These are phyloP conservation scores for Backusella circina DNA, from an alignment of 192 early-diverging fungal genomes.

Conservation along the genomic window DNA sequence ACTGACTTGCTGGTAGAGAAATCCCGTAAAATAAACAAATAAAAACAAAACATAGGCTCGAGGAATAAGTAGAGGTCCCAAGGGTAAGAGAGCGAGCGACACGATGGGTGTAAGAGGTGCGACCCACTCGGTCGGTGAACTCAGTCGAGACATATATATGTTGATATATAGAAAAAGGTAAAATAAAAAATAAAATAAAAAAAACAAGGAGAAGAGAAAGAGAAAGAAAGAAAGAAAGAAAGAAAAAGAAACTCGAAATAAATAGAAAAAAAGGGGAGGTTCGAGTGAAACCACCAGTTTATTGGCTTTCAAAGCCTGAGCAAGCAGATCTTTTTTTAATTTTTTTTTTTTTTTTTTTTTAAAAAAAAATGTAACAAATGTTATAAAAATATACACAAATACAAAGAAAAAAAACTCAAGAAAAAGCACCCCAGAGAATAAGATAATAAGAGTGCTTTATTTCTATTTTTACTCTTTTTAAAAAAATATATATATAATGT, in stretches of 20 bases:
- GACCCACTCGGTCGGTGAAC: constrained; percentile 37
- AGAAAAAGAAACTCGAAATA: background rate
- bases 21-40: constrained; percentile 40
- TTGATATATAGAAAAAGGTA: too few species aligned
- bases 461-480: too few species aligned
- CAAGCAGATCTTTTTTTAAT: too few species aligned
- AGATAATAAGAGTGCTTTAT: too few species aligned
- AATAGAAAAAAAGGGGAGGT: background rate
- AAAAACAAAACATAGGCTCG: constrained; percentile 39
- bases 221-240: background rate
- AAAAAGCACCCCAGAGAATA: too few species aligned
- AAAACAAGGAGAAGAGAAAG: background rate
- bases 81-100: constrained; percentile 31
- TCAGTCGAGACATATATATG: constrained; percentile 6
- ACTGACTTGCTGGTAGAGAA: constrained; percentile 41
- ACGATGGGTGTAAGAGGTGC: constrained; percentile 36
- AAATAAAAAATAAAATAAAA: background rate
- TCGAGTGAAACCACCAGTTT: too few species aligned
- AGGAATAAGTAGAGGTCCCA: constrained; percentile 44
- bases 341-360: too few species aligned
- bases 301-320: too few species aligned
- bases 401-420: too few species aligned
- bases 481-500: background rate
- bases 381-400: too few species aligned
- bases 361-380: too few species aligned